A percentile compares a stretch with the other conserved stretches of the same genome.
phyloP scores from a whole-genome alignment of 768 basidiomycete genomes.

The Fistulinella prunicolor region DNA sequence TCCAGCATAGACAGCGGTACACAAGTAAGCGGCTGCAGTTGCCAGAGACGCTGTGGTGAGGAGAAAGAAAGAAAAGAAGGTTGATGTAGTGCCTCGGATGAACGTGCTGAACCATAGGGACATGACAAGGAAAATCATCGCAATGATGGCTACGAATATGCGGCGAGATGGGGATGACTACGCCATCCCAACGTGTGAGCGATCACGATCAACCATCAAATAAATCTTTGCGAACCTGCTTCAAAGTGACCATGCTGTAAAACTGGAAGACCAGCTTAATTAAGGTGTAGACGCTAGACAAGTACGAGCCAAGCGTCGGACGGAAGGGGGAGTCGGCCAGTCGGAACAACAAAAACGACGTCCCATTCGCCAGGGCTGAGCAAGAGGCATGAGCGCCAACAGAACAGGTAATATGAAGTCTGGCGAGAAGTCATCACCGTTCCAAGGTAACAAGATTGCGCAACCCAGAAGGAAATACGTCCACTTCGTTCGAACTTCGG shows the following conservation, averaged over 20 bases:
- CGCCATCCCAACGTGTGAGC: slow-evolving; percentile 1
- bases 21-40: slow-evolving; percentile 66
- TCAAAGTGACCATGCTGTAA: slow-evolving; percentile 65
- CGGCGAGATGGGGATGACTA: slow-evolving; percentile 59
- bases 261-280: slow-evolving; percentile 68
- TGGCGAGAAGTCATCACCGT: slow-evolving; percentile 50
- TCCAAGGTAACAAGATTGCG: slow-evolving; percentile 83
- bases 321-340: slow-evolving; percentile 56
- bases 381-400: not conserved
- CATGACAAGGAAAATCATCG: slow-evolving; percentile 51
- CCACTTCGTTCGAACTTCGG: slow-evolving; percentile 49
- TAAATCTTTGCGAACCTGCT: slow-evolving; percentile 41
- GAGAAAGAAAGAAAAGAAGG: slow-evolving; percentile 67
- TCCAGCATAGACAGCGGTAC: slow-evolving; percentile 69
- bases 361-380: slow-evolving; percentile 77
- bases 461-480: slow-evolving; percentile 73
- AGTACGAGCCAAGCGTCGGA: slow-evolving; percentile 58
- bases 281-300: slow-evolving; percentile 58
- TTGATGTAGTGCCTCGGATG: slow-evolving; percentile 44
- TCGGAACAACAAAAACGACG: slow-evolving; percentile 72
- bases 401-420: not conserved
- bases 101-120: slow-evolving; percentile 65
- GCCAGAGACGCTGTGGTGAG: slow-evolving; percentile 61
- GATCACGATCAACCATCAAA: not conserved
- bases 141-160: slow-evolving; percentile 47